phyloP scores from a whole-genome alignment of 2,329 filamentous ascomycete species.

The Hymenotorrendiella dingleyae region DNA sequence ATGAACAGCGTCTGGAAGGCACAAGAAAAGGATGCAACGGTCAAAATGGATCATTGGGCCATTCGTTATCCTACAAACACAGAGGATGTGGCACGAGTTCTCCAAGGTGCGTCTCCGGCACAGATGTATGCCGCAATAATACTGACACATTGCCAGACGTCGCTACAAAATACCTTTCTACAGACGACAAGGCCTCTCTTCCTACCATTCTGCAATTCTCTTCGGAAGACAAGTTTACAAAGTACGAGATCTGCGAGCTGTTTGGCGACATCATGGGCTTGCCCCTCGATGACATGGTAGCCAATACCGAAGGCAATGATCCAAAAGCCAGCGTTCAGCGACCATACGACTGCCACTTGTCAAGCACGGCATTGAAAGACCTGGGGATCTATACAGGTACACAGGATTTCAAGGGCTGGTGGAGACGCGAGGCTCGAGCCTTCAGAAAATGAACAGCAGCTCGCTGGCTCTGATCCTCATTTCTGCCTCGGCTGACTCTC shows the following conservation, averaged over 20 bases:
- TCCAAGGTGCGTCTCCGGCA: conserved; percentile 47
- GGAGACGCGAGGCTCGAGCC: conserved; percentile 58
- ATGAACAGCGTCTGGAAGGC: conserved; percentile 72
- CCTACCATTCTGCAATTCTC: conserved; percentile 77
- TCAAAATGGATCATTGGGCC: conserved; percentile 84
- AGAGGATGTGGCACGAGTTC: conserved; percentile 76
- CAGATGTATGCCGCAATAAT: too few relatives aligned
- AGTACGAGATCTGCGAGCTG: conserved; percentile 78
- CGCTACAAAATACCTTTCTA: conserved; percentile 58
- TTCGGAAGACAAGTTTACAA: conserved; percentile 79
- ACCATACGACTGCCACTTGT: conserved; percentile 84
- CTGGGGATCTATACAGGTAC: conserved; percentile 70
- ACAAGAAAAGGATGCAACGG: conserved; percentile 53
- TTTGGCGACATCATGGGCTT: conserved; percentile 77
- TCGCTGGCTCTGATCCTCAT: too few relatives aligned
- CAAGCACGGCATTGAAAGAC: conserved; percentile 65
- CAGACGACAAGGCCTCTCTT: conserved; percentile 44
- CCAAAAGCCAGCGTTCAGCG: conserved; percentile 66
- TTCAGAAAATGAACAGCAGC: conserved; percentile 37
- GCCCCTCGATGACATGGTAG: conserved; percentile 59
- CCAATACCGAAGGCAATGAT: conserved; percentile 67
- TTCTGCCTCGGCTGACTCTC: too few relatives aligned
- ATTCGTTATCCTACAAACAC: conserved; percentile 84
- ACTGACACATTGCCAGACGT: conserved; percentile 47
- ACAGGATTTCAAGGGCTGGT: conserved; percentile 75